These are phyloP conservation scores for Chlorella ohadii DNA, from an alignment of 139 green algal species.

Conservation along the genomic window DNA sequence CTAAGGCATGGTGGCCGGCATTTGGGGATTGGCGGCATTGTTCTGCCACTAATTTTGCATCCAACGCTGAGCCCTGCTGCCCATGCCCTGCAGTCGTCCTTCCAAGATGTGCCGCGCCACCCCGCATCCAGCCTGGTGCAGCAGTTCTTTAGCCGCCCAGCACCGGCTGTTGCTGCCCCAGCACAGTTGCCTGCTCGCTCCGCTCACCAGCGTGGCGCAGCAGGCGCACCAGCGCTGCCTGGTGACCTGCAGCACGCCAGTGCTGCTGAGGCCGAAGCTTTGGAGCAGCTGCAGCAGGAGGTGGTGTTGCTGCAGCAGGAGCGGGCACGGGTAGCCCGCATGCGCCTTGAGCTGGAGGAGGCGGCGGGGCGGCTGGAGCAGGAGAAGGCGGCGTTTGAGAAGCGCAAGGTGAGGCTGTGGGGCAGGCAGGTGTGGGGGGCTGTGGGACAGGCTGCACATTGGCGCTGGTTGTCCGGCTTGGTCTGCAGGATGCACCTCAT, in stretches of 20 bases:
- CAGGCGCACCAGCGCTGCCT: not conserved
- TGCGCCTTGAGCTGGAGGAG: conserved; percentile 73
- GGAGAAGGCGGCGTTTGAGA: conserved; percentile 68
- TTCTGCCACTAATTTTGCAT: too few species aligned
- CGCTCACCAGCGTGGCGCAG: not conserved
- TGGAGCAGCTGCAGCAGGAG: conserved; percentile 41
- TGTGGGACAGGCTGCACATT: too few species aligned
- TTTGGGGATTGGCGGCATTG: too few species aligned
- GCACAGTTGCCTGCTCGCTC: too few species aligned
- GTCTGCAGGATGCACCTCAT: too few species aligned
- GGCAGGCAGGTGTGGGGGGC: not conserved
- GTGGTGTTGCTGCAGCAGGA: conserved; percentile 44
- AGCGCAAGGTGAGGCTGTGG: conserved; percentile 58
- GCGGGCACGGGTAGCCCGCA: conserved; percentile 42
- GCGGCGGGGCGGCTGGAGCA: conserved; percentile 60
- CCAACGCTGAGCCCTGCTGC: not conserved
- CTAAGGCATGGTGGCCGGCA: too few species aligned
- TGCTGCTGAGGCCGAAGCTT: not conserved
- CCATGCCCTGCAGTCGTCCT: conserved; percentile 9
- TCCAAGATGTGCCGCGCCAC: not conserved
- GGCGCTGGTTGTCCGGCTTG: not conserved
- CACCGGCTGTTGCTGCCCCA: not conserved
- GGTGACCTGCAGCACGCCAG: not conserved
- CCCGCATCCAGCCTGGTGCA: not conserved
- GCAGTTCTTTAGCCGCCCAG: not conserved